Base-by-base conservation (phyloP, 2,329 filamentous ascomycete species). In the Botrytis sinoallii region DNA sequence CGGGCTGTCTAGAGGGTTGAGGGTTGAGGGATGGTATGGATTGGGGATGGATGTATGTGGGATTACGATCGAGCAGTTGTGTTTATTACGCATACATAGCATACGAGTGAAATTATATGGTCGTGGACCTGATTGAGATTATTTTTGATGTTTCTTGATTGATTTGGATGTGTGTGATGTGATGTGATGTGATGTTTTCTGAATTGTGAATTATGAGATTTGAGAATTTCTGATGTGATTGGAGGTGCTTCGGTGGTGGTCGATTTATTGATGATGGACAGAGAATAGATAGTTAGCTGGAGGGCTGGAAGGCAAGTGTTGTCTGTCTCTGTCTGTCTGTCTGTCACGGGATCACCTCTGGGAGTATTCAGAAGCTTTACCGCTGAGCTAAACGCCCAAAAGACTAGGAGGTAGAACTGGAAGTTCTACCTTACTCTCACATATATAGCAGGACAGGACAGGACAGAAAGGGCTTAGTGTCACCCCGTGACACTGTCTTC, bases 1-100 rank as follows among this genome's bases (percentile, higher is more conserved):
- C 65, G 65, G 65, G 65, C 55, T 57, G 65, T 68, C 65, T 68
- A 57, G 65, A 68, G 65, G 65, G 65, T 29, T 68, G 65, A 68
- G 65, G 65, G 65, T 29, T 68, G 65, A 68, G 38, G 65, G 46
- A 68, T 48, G 46, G 46, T 10, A 40, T 29, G 65, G 29, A 65
- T 46, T 57, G 52, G 52, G 63, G 63, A 55, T 40, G 32, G 44
- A 48, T 48, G 64, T 52, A 32, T 52, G 64, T 67, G 32, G 64
- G 22, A 68, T 55, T 46, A 68, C 25, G 46, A 68, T 68, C 46
- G 46, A 55, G 65, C 46, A 68, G 18, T 55, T 68, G 65, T 68
- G 46, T 55, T 68, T 22, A 55, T 14, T 14, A 68, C 65, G 25
- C 65, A 68, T 55, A 68, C 65, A 68, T 68, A 68, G 65, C 65